Conservation (phyloP, 164 flowering plant genomes). For the Vitis amurensis region DNA sequence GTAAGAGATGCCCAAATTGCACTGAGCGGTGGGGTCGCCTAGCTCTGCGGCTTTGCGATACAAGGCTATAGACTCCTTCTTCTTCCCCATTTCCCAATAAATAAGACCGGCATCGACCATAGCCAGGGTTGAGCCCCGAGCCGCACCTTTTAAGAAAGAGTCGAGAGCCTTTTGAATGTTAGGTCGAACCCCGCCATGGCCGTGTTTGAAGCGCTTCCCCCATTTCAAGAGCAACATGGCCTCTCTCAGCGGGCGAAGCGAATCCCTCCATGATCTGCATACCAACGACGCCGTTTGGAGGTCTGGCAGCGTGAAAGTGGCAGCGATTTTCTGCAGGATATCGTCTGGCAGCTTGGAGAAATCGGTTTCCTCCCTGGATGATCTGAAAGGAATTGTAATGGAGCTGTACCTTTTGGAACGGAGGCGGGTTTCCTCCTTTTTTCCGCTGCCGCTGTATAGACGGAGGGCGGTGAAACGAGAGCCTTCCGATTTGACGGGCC, state of each 20-base stretch:
- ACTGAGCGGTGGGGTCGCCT: conserved; percentile 83
- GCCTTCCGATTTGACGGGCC: conserved; percentile 35
- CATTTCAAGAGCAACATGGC: conserved; percentile 71
- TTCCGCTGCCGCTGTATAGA: not conserved
- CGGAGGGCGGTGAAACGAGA: conserved; percentile 32
- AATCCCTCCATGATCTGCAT: conserved; percentile 80
- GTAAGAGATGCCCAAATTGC: conserved; percentile 83
- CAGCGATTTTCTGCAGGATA: conserved; percentile 49
- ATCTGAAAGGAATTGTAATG: not conserved
- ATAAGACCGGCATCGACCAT: conserved; percentile 96
- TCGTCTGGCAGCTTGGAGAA: conserved; percentile 77
- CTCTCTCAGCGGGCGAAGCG: conserved; percentile 75
- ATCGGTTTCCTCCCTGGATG: conserved; percentile 24
- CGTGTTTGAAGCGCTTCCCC: conserved; percentile 95
- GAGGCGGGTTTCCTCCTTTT: conserved; percentile 1
- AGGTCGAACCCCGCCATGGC: conserved; percentile 63
- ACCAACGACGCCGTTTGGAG: conserved; percentile 71
- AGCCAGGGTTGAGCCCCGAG: conserved; percentile 82
- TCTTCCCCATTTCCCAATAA: conserved; percentile 84
- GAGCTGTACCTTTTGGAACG: not conserved
- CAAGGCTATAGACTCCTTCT: conserved; percentile 53
- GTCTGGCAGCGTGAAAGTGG: conserved; percentile 53
- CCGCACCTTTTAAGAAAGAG: conserved; percentile 77
- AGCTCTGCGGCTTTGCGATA: conserved; percentile 71
- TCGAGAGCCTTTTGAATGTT: conserved; percentile 72